Evolutionary conservation across 306 rosid genomes (phyloP), one percentile per base, ranked within the genome.

Genomic region (Malus sieversii): DNA sequence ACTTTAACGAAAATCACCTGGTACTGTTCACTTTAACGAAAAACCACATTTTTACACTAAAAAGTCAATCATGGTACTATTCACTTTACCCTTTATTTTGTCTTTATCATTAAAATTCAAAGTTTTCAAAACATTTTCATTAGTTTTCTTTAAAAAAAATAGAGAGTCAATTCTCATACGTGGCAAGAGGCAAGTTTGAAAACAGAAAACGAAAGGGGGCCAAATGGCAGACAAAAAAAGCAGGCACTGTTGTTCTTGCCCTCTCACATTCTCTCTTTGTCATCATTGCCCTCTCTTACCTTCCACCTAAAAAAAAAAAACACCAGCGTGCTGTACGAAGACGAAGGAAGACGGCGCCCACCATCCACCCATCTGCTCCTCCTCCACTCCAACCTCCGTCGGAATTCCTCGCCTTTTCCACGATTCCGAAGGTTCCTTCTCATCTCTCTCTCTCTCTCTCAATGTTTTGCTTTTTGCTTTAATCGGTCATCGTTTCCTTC

Each of bases 321-420:
- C 18, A 64, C 44, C 44, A 44, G 29, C 14, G 69, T 73, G 77
- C 77, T 16, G 77, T 58, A 40, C 68, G 76, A 25, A 62, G 29
- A 61, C 19, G 68, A 60, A 45, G 30, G 68, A 60, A 29, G 44
- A 44, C 77, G 68, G 57, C 59, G 61, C 69, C 69, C 77, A 45
- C 46, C 77, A 61, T 14, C 59, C 15, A 45, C 16, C 48, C 23
- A 25, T 44, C 77, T 16, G 29, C 69, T 62, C 46, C 77, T 74
- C 9, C 45, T 20, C 51, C 55, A 15, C 55, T 51, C 42, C 52
- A 16, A 66, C 40, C 9, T 13, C 48, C 30, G 6, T 18, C 57
- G 29, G 46, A 11, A 73, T 38, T 32, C 38, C 55, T 40, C 12
- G 11, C 27, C 20, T 18, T 59, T 35, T 10, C 71, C 33, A 19